phyloP scores from a whole-genome alignment of 2,329 filamentous ascomycete genomes.

The Lasiodiplodia hormozganensis region DNA sequence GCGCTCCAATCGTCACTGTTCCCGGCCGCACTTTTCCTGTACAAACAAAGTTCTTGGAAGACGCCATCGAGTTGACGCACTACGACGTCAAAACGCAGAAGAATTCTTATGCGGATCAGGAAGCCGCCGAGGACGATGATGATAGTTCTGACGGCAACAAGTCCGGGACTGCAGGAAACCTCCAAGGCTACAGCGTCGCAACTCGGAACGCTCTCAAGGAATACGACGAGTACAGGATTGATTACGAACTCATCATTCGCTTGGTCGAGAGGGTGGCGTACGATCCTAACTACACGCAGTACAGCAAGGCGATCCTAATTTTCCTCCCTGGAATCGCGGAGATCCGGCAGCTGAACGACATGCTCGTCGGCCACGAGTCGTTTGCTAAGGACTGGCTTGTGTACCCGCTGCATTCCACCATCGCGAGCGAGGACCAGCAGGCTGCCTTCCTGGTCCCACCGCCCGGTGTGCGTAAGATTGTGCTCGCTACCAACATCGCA shows the following conservation, averaged over 20 bases:
- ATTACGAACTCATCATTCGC: conserved; percentile 84
- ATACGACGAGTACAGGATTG: conserved; percentile 90
- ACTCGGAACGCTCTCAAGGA: conserved; percentile 77
- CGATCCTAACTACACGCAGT: conserved; percentile 69
- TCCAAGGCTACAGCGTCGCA: conserved; percentile 75
- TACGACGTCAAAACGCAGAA: conserved; percentile 56
- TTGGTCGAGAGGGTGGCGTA: conserved; percentile 79
- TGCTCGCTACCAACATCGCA: conserved; percentile 96
- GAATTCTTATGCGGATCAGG: conserved; percentile 51
- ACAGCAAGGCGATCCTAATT: conserved; percentile 90
- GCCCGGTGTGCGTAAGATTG: conserved; percentile 84
- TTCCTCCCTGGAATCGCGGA: conserved; percentile 96
- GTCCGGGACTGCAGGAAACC: conserved; percentile 63
- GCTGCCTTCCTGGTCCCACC: conserved; percentile 88
- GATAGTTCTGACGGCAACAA: conserved; percentile 57
- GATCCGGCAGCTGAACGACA: conserved; percentile 86
- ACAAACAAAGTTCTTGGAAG: conserved; percentile 84
- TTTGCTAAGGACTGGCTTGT: conserved; percentile 83
- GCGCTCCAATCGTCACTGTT: conserved; percentile 86
- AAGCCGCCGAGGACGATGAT: conserved; percentile 53
- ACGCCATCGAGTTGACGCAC: conserved; percentile 86
- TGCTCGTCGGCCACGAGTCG: conserved; percentile 76
- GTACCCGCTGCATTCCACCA: conserved; percentile 90
- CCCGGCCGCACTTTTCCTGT: conserved; percentile 95
- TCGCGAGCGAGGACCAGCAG: conserved; percentile 96